Conservation (phyloP, 768 basidiomycete genomes). For the Clitopilus passeckerianus region DNA sequence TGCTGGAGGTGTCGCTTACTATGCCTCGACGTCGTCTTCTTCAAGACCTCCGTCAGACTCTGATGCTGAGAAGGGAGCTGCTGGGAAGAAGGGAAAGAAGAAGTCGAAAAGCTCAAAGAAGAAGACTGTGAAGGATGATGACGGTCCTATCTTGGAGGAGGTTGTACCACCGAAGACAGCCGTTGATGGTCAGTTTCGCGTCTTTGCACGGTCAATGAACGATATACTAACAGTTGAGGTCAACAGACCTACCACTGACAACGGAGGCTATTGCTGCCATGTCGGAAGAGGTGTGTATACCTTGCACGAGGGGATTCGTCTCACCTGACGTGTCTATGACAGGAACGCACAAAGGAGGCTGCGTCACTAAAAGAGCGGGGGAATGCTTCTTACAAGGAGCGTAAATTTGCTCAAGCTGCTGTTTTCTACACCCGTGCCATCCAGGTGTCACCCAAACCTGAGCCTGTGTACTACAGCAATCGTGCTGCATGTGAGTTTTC, state of each 20-base stretch:
- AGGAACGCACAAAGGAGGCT: constrained; percentile 66
- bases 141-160: constrained; percentile 83
- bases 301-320: not conserved
- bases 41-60: constrained; percentile 17
- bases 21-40: constrained; percentile 51
- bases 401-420: constrained; percentile 54
- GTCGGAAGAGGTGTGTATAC: constrained; percentile 48
- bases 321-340: constrained; percentile 6
- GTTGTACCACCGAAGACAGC: constrained; percentile 33
- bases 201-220: constrained; percentile 7
- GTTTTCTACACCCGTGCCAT: constrained; percentile 75
- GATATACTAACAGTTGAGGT: constrained; percentile 6
- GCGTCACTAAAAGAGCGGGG: constrained; percentile 66
- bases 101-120: constrained; percentile 44
- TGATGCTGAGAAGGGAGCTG: constrained; percentile 40
- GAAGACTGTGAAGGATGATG: constrained; percentile 48
- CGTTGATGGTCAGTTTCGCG: constrained; percentile 26
- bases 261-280: constrained; percentile 53
- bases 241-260: constrained; percentile 42
- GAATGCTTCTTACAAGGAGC: constrained; percentile 63
- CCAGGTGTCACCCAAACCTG: constrained; percentile 66
- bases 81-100: constrained; percentile 42
- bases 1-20: constrained; percentile 73
- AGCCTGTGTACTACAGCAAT: constrained; percentile 95
- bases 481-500: constrained; percentile 82